Evolutionary conservation across 2,329 filamentous ascomycete genomes (phyloP), one percentile per base, ranked within the genome.

Genomic region (Fusarium miscanthi): DNA sequence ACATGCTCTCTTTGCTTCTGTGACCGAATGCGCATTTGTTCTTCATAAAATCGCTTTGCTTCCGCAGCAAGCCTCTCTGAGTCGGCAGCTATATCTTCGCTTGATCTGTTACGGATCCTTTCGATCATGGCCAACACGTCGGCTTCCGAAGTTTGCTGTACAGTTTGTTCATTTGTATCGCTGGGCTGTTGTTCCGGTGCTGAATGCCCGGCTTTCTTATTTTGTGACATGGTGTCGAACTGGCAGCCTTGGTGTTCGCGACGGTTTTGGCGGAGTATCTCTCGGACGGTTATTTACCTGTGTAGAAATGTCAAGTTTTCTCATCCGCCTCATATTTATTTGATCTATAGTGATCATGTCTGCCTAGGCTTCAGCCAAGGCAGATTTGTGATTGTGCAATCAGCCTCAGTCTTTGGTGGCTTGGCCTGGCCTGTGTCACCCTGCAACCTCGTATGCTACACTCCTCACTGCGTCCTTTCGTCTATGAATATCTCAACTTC

Each of bases 291-390:
- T 33, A 13, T 23, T 17, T 9, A 14, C 19, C 1, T 14, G 4
- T 25, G 9, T 11, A 17, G 9, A 21, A 43, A 54, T 21, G 27
- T 8, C 3, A 8, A 51, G 4, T 8, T n/a, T 6, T n/a, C 2
- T n/a, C 19, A 16, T 12, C 11, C 5, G 2, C 2, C 2, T 12
- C 8, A 10, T 2, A 19, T 8, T 9, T 13, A 33, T 19, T 12
- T 33, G 16, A 19, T 37, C 1, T 11, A 8, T 2, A 27, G 7
- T 19, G 5, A 35, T 5, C 3, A 12, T 54, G 56, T 68, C 52
- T 59, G 57, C 69, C 68, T 71, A 19, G 19, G 25, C 23, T 23
- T 21, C 41, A 59, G 57, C 63, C 38, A 69, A 69, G 68, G 68
- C 68, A 56, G 63, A 70, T 23, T 72, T 19, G 21, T 10, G 27